Base-by-base conservation (phyloP, 2,329 filamentous ascomycete genomes). In the Fusarium kyushuense region DNA sequence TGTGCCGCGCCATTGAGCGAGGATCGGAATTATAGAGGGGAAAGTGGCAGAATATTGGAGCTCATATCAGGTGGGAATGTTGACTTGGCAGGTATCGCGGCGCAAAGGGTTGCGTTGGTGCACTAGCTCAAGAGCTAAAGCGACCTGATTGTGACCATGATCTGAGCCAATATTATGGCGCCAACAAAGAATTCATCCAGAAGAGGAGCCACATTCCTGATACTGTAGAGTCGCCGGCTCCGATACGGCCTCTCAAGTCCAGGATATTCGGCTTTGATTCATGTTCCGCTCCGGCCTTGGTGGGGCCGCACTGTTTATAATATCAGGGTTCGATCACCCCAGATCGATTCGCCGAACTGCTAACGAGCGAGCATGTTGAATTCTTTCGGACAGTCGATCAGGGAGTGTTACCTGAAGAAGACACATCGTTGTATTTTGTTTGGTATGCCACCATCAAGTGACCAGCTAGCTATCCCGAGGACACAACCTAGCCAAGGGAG, bases 81-180 rank as follows among this genome's bases (percentile, higher is more conserved):
- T 56, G 43, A 35, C 53, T 29, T 56, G 43, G 40, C 53, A 41
- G 38, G 16, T 35, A 59, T 47, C 30, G 14, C 41, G 48, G 17
- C 38, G 48, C 46, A 42, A 43, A 60, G 48, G 63, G 58, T 57
- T 63, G 51, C 27, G 27, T 23, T 11, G 29, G 51, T 63, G 66
- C 58, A 41, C 41, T 67, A 70, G 67, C 66, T 53, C 10, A 30
- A 56, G 53, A 58, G 52, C 62, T 69, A 70, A 63, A 54, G 67
- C 51, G 54, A 45, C 65, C 67, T 54, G 47, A 60, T 56, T 63
- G 54, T 23, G 27, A 41, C 58, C 63, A 56, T 59, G 66, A 52
- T 54, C 42, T 42, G 54, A 40, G 23, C 66, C 67, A 67, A 59
- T 70, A 64, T 60, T 10, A 25, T n/a, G 45, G 27, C 52, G 66